Evolutionary conservation across 108 stramenopile genomes (phyloP), one percentile per base, ranked within the genome.

Genomic region (Skeletonema costatum): DNA sequence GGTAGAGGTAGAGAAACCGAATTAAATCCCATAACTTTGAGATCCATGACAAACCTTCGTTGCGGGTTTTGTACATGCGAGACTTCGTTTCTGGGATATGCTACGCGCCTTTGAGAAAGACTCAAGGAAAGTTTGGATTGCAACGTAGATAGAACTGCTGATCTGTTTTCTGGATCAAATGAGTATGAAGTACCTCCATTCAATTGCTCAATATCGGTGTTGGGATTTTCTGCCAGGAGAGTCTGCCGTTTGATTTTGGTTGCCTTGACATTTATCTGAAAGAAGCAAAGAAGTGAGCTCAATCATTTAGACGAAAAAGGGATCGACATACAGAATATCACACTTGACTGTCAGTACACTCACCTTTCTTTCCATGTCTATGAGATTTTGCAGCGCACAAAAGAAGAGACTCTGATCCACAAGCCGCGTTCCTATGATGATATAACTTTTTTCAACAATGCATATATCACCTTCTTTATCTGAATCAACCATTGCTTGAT

Each of bases 361-460:
- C 31, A 82, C 80, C 64, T 78, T 63, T 71, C 85, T 78, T 42
- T 86, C 85, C 75, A 80, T 72, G 33, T 86, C 68, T 31, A 86
- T 76, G 1, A 86, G 74, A 60, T 86, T 82, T 42, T 86, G 85
- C 32, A 86, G 62, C 14, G 82, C 81, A 73, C 74, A 78, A 36
- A 86, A 82, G 51, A 83, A 71, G 4, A 86, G 74, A 38, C 76
- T 82, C 30, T 75, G 77, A 19, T 86, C 78, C 38, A 74, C 59
- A 60, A 82, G 77, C 51, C 67, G 68, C 11, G 68, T 82, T 64
- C 85, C 85, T 41, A 69, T 83, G 10, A 86, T 60, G n/a, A 83
- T 72, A 58, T 86, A 86, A 60, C 82, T 70, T 60, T 76, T 86
- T 65, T 86, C 76, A 46, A 83, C 82, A 59, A 86, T 73, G 51